Base-by-base conservation (phyloP, 495 filamentous ascomycete species). In the Podospora australis region DNA sequence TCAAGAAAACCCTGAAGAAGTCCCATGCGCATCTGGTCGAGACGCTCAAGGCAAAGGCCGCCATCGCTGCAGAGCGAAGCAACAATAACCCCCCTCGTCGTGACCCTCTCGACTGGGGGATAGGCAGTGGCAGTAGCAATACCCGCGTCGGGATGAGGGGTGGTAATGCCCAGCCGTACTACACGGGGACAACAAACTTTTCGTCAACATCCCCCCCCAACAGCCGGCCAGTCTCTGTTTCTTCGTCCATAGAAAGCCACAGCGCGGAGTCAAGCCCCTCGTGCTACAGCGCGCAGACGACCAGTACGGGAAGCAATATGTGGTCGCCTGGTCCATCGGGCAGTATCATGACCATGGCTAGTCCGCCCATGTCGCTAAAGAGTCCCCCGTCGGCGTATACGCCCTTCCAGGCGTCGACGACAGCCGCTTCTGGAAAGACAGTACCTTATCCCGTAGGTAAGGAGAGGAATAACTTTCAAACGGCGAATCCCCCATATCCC, bases 1-100 rank as follows among this genome's bases (percentile, higher is more conserved):
- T 90, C 32, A 88, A 84, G 70, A 78, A 76, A 61, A 88, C 82
- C 19, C 71, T 89, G 19, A 86, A 84, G 58, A 84, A 83, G 50
- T 74, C 83, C 2, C 83, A 88, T 53, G 70, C 69, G 13, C 68
- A 74, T 2, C 70, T 92, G 28, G 83, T 89, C 1, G 79, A 81
- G 19, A 66, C 80, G 4, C 65, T 90, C 16, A 67, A 83, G 4
- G 70, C 74, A 44, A 86, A 84, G 53, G 77, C 82, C 16, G 59
- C 65, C 32, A 57, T 59, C 13, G 58, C 52, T n/a, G n/a, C n/a
- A n/a, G n/a, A n/a, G n/a, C n/a, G n/a, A n/a, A n/a, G n/a, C 2
- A 54, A 46, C 35, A 30, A 42, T 14, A 20, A 47, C 7, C 23
- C 48, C 9, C n/a, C n/a, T n/a, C n/a, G n/a, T n/a, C n/a, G n/a